phyloP scores from a whole-genome alignment of 176 grass and related monocot genomes.

The Poa annua region DNA sequence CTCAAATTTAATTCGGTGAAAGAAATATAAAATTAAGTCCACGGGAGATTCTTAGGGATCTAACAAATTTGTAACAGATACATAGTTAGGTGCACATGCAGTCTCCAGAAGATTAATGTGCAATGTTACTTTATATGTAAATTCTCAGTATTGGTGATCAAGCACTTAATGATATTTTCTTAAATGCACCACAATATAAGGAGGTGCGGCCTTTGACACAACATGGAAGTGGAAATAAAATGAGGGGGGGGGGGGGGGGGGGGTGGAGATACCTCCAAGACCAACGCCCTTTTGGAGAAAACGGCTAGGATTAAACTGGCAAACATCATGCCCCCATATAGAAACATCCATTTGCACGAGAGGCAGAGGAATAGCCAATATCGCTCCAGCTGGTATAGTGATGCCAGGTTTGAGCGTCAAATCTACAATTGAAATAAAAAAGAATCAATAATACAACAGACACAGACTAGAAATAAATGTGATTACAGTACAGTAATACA shows the following conservation, averaged over 20 bases:
- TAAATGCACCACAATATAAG: slow-evolving; percentile 13
- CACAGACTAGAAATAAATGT: slow-evolving; percentile 16
- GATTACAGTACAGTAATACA: slow-evolving; percentile 1
- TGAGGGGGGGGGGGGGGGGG: neutral
- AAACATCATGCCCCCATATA: slow-evolving; percentile 78
- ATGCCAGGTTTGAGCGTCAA: slow-evolving; percentile 60
- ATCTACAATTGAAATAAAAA: slow-evolving; percentile 54
- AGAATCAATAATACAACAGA: slow-evolving; percentile 14
- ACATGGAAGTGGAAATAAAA: slow-evolving; percentile 23
- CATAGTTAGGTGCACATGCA: neutral
- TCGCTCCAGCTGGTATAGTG: slow-evolving; percentile 71
- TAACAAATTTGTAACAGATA: slow-evolving; percentile 16
- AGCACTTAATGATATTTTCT: neutral
- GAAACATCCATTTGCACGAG: slow-evolving; percentile 81
- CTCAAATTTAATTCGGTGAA: neutral
- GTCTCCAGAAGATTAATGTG: slow-evolving; percentile 3
- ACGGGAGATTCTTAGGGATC: neutral
- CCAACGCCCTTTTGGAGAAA: slow-evolving; percentile 57
- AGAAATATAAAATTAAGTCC: neutral
- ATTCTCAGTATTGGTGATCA: slow-evolving; percentile 16
- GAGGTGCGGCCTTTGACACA: slow-evolving; percentile 8
- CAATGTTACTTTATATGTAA: slow-evolving; percentile 1
- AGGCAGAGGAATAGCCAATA: slow-evolving; percentile 82
- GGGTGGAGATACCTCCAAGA: slow-evolving; percentile 51
- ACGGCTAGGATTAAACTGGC: slow-evolving; percentile 69